Evolutionary conservation across 148 eudicot genomes (phyloP), one percentile per base, ranked within the genome.

Genomic region (Amaranthus cruentus): DNA sequence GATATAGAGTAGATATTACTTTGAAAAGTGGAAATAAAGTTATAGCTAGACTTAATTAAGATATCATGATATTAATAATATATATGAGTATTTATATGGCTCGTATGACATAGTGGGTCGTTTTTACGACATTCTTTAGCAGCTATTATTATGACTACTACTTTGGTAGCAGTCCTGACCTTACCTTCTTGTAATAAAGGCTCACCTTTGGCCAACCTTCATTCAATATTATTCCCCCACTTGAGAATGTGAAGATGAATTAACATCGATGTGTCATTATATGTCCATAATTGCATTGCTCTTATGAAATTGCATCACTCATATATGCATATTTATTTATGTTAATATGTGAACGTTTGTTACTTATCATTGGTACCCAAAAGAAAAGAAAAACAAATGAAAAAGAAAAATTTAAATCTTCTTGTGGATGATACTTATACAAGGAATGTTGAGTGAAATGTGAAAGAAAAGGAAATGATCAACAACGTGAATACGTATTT

Each of bases 111-210:
- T 55, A 64, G 56, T 54, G 70, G 70, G 77, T 74, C 77, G 55
- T 18, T 74, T 56, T 74, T 46, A 54, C 10, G 77, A 74, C 77
- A 74, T 74, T 74, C 77, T 59, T 46, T 52, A 62, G 76, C 50
- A 72, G 66, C 47, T 72, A 59, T 72, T 60, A 72, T 59, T 60
- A 72, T 59, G 15, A 59, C 54, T 47, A 71, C 11, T 49, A 71
- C 10, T 54, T 43, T 43, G 11, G 62, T 72, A 60, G 69, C 43
- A 52, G 42, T 7, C 69, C 68, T 69, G 13, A 58, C 55, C 38
- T 2, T 50, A 8, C 8, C 55, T 52, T 18, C 49, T 50, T 62
- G 18, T 72, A 51, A 14, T 63, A 51, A 15, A 21, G 54, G 68
- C 68, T 28, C 54, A 6, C 7, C 11, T 8, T 28, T 28, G 38